Evolutionary conservation across 371 early-diverging fungal species (phyloP).

Genomic region (Smittium culicis): DNA sequence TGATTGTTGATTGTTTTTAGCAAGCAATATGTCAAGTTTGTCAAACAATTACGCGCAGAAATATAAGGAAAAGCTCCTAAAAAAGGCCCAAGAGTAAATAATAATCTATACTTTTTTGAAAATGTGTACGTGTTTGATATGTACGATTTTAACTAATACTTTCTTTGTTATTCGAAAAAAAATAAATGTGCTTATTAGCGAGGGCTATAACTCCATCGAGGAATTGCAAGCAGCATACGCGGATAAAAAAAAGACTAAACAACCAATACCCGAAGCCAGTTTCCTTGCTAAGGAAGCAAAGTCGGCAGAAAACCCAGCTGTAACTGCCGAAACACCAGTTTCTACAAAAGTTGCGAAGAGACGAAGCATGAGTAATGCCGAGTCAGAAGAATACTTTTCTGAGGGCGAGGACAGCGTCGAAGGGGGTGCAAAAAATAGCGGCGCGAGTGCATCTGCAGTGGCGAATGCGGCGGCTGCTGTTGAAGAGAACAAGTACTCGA

Average conservation of each 20-base stretch:
- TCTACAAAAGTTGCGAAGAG: too few relatives aligned
- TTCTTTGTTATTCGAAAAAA: not conserved
- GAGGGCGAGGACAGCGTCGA: not conserved
- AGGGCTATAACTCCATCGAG: constrained; percentile 27
- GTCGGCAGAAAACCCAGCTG: not conserved
- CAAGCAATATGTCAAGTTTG: constrained; percentile 28
- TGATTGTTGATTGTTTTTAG: not conserved
- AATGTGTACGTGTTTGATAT: not conserved
- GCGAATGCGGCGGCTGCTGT: too few relatives aligned
- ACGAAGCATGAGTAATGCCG: not conserved
- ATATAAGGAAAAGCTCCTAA: constrained; percentile 52
- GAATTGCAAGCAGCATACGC: constrained; percentile 14
- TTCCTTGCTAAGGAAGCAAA: too few relatives aligned
- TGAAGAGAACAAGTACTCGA: constrained; percentile 16
- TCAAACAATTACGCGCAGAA: constrained; percentile 47
- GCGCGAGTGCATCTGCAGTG: too few relatives aligned
- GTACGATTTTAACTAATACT: too few relatives aligned
- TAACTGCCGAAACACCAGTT: not conserved
- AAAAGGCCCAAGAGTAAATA: constrained; percentile 43
- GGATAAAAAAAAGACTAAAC: constrained; percentile 1
- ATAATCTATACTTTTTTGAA: constrained; percentile 12
- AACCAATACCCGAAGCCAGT: not conserved
- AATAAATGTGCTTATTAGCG: constrained; percentile 13
- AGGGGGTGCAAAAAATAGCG: not conserved
- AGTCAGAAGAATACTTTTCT: constrained; percentile 3